Conservation (phyloP, 2,329 filamentous ascomycete species). For the Cercospora berteroae region DNA sequence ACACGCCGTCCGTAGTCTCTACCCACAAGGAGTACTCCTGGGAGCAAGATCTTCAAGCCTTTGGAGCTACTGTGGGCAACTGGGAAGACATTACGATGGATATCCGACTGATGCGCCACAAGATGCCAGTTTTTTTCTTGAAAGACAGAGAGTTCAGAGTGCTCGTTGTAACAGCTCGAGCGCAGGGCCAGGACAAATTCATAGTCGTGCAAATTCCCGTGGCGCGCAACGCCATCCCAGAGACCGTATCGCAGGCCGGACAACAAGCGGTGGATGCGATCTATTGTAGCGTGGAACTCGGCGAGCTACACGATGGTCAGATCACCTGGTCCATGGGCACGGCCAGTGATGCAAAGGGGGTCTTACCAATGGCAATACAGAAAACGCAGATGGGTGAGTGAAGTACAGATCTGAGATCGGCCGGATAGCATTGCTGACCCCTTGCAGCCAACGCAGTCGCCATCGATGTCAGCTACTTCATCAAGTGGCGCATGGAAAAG, state of each 20-base stretch:
- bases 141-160: slow-evolving; percentile 65
- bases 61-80: neutral
- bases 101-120: slow-evolving; percentile 66
- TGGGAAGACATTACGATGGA: slow-evolving; percentile 42
- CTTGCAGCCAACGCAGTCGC: slow-evolving; percentile 56
- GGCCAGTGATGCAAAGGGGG: slow-evolving; percentile 66
- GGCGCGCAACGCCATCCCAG: slow-evolving; percentile 16
- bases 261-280: slow-evolving; percentile 37
- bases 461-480: slow-evolving; percentile 69
- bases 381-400: slow-evolving; percentile 52
- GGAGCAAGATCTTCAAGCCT: slow-evolving; percentile 1
- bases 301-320: slow-evolving; percentile 19
- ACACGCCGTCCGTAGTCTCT: slow-evolving; percentile 57
- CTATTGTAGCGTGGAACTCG: slow-evolving; percentile 55
- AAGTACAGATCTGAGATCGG: neutral
- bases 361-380: slow-evolving; percentile 65
- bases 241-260: slow-evolving; percentile 13
- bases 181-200: slow-evolving; percentile 28
- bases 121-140: slow-evolving; percentile 56
- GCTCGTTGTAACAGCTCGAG: slow-evolving; percentile 56
- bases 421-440: neutral
- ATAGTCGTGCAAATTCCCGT: slow-evolving; percentile 43
- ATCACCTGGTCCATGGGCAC: slow-evolving; percentile 80
- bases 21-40: slow-evolving; percentile 36
- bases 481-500: slow-evolving; percentile 54